Evolutionary conservation across 495 filamentous ascomycete genomes (phyloP), one percentile per base, ranked within the genome.

Genomic region (Durotheca rogersii): DNA sequence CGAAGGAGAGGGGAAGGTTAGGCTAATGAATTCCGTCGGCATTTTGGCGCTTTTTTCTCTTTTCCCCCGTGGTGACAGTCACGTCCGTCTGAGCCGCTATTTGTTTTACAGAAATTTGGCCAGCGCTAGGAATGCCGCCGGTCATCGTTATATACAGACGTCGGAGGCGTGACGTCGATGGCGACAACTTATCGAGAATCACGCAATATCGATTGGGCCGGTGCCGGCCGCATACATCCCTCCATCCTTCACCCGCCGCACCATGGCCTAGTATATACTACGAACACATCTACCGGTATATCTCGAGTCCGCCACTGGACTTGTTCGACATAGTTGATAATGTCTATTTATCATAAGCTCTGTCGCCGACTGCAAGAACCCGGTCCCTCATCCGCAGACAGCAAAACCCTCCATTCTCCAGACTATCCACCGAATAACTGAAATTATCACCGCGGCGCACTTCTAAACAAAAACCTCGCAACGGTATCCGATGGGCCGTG

Each of bases 1-100:
- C 1, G 74, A 78, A 5, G 69, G 54, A 51, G 75, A 79, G 16
- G 74, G 70, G 38, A 74, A 76, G 3, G 74, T 78, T 19, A 75
- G 29, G 51, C 73, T 76, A 50, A 80, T 80, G 58, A 79, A 80
- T 67, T 79, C 77, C 48, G 68, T 71, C 30, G 77, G 72, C 76
- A 79, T 79, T 23, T 50, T 70, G n/a, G n/a, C n/a, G n/a, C n/a
- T n/a, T n/a, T n/a, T n/a, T n/a, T n/a, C n/a, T n/a, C n/a, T n/a
- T n/a, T n/a, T n/a, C n/a, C n/a, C n/a, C n/a, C n/a, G n/a, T 27
- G 4, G 9, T 27, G 58, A 38, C 45, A 19, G 20, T 45, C 12
- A 23, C 12, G 10, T 40, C 41, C 29, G 31, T 27, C 23, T 9
- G 23, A 27, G 20, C 20, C 7, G 29, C 47, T 36, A 21, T 15